A percentile compares a stretch with the other conserved stretches of the same genome.
Conservation (phyloP, 805 yeast species). For the Ogataea nitratoaversa region DNA sequence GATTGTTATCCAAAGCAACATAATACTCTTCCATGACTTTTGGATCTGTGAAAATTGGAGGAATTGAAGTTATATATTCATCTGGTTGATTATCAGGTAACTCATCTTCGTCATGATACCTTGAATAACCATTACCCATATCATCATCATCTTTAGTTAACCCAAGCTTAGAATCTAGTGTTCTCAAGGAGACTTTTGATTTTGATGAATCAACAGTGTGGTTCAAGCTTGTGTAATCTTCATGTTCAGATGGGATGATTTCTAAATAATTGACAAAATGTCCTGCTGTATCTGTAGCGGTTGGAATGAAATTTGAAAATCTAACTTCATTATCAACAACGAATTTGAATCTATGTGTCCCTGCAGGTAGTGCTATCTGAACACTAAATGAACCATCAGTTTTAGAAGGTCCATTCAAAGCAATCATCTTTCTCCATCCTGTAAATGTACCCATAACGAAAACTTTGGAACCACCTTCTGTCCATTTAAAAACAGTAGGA, state of each 20-base stretch:
- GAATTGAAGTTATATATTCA: slow-evolving; percentile 63
- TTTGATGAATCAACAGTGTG: slow-evolving; percentile 13
- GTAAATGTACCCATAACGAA: slow-evolving; percentile 97
- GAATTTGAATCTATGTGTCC: slow-evolving; percentile 89
- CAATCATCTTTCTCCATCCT: slow-evolving; percentile 98
- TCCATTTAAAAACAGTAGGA: slow-evolving; percentile 80
- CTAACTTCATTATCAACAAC: slow-evolving; percentile 92
- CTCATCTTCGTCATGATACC: slow-evolving; percentile 64
- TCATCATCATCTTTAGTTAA: slow-evolving; percentile 68
- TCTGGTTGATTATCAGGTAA: slow-evolving; percentile 24
- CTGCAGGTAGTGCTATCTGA: slow-evolving; percentile 75
- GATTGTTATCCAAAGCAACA: slow-evolving; percentile 67
- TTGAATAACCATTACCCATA: slow-evolving; percentile 75
- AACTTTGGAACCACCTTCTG: slow-evolving; percentile 93
- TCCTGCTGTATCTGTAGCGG: slow-evolving; percentile 96
- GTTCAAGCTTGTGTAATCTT: slow-evolving; percentile 19
- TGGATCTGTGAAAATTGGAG: slow-evolving; percentile 81
- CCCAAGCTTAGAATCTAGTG: slow-evolving; percentile 60
- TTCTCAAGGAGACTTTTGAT: slow-evolving; percentile 28
- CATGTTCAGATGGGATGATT: slow-evolving; percentile 38
- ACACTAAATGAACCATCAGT: slow-evolving; percentile 55
- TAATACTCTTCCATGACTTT: slow-evolving; percentile 85
- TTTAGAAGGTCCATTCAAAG: slow-evolving; percentile 52
- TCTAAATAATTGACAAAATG: slow-evolving; percentile 91
- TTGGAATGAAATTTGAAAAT: slow-evolving; percentile 84